Percentiles rank a stretch among this genome's conserved stretches.
These are phyloP conservation scores for Danielia reshetovae DNA, from an alignment of 805 yeast species.

Conservation along the genomic window DNA sequence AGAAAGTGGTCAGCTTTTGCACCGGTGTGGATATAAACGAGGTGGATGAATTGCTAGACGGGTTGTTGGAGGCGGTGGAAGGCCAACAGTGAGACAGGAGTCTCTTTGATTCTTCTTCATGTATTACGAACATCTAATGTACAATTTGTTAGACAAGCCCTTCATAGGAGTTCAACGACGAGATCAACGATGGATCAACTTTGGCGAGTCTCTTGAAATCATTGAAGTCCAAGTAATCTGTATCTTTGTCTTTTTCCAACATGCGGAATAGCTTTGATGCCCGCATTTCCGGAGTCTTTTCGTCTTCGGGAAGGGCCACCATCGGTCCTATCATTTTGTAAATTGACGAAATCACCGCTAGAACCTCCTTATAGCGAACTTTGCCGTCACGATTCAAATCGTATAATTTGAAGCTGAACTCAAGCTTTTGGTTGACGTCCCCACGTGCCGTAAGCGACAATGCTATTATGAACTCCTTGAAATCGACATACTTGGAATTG, in stretches of 20 bases:
- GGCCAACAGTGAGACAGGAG: slow-evolving; percentile 40
- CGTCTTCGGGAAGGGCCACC: slow-evolving; percentile 86
- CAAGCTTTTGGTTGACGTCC: slow-evolving; percentile 72
- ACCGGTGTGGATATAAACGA: slow-evolving; percentile 80
- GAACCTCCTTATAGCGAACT: slow-evolving; percentile 73
- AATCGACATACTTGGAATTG: slow-evolving; percentile 76
- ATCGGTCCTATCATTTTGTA: slow-evolving; percentile 95
- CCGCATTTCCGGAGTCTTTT: slow-evolving; percentile 85
- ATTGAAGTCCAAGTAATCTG: slow-evolving; percentile 61
- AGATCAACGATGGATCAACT: slow-evolving; percentile 69
- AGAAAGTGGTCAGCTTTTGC: slow-evolving; percentile 84
- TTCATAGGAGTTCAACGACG: slow-evolving; percentile 75
- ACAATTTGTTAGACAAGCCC: slow-evolving; percentile 54
- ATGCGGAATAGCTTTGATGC: slow-evolving; percentile 74
- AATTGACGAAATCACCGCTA: slow-evolving; percentile 73
- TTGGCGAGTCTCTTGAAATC: slow-evolving; percentile 83
- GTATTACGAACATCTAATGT: background rate
- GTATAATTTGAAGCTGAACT: slow-evolving; percentile 86
- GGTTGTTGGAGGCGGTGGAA: slow-evolving; percentile 85
- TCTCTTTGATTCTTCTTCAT: background rate
- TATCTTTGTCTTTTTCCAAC: slow-evolving; percentile 68
- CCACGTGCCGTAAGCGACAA: slow-evolving; percentile 86
- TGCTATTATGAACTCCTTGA: slow-evolving; percentile 88
- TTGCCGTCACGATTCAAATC: slow-evolving; percentile 79
- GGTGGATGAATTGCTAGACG: slow-evolving; percentile 79